A percentile compares a stretch with the other conserved stretches of the same genome.
These are phyloP conservation scores for Oryza glaberrima DNA, from an alignment of 176 grass and related monocot species.

Conservation along the genomic window DNA sequence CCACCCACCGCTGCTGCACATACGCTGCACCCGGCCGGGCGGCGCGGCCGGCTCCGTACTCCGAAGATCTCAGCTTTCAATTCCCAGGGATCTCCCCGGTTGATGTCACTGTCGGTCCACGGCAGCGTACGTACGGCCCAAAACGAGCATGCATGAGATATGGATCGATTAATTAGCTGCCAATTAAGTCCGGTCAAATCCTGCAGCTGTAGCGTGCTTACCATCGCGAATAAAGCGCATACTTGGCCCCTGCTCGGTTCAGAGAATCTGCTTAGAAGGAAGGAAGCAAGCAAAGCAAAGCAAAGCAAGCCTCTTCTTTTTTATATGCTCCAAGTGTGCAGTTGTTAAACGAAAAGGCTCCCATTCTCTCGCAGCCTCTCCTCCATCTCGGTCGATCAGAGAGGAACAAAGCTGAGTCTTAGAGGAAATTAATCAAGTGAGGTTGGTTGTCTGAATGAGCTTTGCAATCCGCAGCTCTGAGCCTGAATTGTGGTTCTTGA, in stretches of 20 bases:
- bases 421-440: background rate
- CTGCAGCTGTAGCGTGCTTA: background rate
- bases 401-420: background rate
- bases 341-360: background rate
- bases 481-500: slow-evolving; percentile 6
- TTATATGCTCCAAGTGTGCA: background rate
- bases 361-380: background rate
- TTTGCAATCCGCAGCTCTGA: background rate
- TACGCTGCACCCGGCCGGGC: slow-evolving; percentile 29
- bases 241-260: slow-evolving; percentile 25
- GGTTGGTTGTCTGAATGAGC: background rate
- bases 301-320: background rate
- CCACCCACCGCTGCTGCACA: background rate
- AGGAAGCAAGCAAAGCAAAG: slow-evolving; percentile 6
- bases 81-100: background rate
- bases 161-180: background rate
- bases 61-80: background rate
- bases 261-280: slow-evolving; percentile 31
- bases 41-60: background rate
- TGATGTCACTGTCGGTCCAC: background rate
- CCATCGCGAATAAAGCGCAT: background rate
- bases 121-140: background rate
- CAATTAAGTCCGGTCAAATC: slow-evolving; percentile 33
- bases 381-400: background rate
- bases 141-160: background rate